A percentile compares a stretch with the other conserved stretches of the same genome.
These are phyloP conservation scores for Tetrastigma voinierianum DNA, from an alignment of 164 flowering plant species.

Conservation along the genomic window DNA sequence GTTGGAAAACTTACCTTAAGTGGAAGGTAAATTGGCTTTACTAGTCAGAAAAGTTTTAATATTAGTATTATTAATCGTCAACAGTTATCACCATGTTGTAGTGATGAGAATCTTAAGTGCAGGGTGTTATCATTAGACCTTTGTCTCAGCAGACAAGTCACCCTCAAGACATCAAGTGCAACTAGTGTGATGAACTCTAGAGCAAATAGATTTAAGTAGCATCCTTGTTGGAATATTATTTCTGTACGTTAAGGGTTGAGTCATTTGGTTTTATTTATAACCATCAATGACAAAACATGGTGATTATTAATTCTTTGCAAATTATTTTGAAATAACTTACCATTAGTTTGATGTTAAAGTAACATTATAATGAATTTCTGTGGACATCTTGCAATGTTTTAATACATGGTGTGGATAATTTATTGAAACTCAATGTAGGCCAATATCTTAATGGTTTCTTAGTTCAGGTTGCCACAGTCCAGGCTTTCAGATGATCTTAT, in stretches of 20 bases:
- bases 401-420: too few species aligned
- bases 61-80: too few species aligned
- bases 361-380: not conserved
- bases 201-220: conserved; percentile 32
- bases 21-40: conserved; percentile 53
- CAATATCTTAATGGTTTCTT: conserved; percentile 2
- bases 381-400: too few species aligned
- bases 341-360: not conserved
- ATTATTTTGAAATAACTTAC: not conserved
- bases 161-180: conserved; percentile 44
- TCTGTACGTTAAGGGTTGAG: conserved; percentile 69
- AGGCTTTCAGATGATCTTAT: conserved; percentile 67
- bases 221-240: conserved; percentile 61
- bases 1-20: conserved; percentile 77
- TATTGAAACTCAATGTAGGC: not conserved
- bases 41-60: too few species aligned
- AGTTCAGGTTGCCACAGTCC: conserved; percentile 97
- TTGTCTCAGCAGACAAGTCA: conserved; percentile 77
- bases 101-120: conserved; percentile 26
- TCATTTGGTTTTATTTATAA: conserved; percentile 81
- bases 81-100: not conserved
- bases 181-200: conserved; percentile 33
- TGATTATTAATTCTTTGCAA: conserved; percentile 19
- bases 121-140: conserved; percentile 90
- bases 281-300: conserved; percentile 66